Evolutionary conservation across 192 early-diverging fungal genomes (phyloP).

Genomic region (Backusella tarrabulga): DNA sequence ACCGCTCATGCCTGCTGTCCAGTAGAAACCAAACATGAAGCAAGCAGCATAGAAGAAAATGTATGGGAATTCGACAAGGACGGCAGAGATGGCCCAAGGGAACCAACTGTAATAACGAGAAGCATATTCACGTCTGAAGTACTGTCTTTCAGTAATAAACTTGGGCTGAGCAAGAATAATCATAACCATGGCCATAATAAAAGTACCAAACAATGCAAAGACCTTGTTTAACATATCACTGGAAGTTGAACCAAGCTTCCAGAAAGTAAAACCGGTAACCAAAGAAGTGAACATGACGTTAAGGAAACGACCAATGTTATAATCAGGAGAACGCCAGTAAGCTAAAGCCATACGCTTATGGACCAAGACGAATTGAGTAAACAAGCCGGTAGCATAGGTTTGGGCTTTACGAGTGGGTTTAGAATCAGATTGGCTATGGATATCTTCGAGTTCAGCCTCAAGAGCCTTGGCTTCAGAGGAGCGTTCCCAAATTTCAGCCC

Average conservation of each 20-base stretch:
- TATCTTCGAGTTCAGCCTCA: conserved; percentile 52
- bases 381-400: conserved; percentile 46
- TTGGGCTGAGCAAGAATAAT: conserved; percentile 71
- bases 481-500: conserved; percentile 70
- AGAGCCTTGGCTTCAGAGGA: conserved; percentile 48
- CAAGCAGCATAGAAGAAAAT: conserved; percentile 56
- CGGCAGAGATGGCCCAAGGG: conserved; percentile 61
- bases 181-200: conserved; percentile 64
- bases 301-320: conserved; percentile 73
- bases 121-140: conserved; percentile 65
- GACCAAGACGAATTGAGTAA: conserved; percentile 58
- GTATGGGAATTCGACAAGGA: conserved; percentile 72
- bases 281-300: conserved; percentile 58
- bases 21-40: conserved; percentile 78
- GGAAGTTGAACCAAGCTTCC: conserved; percentile 52
- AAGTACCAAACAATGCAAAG: conserved; percentile 70
- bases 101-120: conserved; percentile 68
- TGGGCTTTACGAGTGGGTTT: conserved; percentile 29
- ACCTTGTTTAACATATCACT: conserved; percentile 64
- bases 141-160: conserved; percentile 65
- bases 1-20: conserved; percentile 62
- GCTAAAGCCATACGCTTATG: conserved; percentile 59
- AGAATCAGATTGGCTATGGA: conserved; percentile 38
- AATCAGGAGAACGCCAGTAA: conserved; percentile 74
- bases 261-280: conserved; percentile 75